Percentiles rank a stretch among this genome's conserved stretches.
Evolutionary conservation across 2,329 filamentous ascomycete species (phyloP).

Genomic region (Onygenales sp.): DNA sequence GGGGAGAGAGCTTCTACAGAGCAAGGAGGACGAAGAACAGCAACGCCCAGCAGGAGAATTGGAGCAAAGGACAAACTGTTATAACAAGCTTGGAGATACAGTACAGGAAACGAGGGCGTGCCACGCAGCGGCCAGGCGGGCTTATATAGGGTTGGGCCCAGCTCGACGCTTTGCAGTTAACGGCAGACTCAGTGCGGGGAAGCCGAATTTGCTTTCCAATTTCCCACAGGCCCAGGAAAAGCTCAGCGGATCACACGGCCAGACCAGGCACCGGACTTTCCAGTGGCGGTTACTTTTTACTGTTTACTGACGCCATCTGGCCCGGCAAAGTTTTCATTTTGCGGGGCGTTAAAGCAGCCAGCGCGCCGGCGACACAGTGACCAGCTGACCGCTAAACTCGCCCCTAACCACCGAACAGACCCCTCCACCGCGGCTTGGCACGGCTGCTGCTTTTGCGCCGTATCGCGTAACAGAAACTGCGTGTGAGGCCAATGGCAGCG

Average conservation of each 20-base stretch:
- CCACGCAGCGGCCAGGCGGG: not conserved
- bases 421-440: not conserved
- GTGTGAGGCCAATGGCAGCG: constrained; percentile 18
- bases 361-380: not conserved
- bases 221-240: not conserved
- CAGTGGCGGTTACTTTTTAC: constrained; percentile 1
- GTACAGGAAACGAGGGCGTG: not conserved
- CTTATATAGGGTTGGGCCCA: not conserved
- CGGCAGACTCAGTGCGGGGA: not conserved
- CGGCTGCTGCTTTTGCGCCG: not conserved
- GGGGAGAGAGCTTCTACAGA: not conserved
- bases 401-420: no score
- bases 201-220: not conserved
- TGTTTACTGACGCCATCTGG: not conserved
- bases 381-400: not conserved
- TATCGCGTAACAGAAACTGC: constrained; percentile 30
- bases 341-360: constrained; percentile 1
- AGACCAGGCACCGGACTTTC: constrained; percentile 5
- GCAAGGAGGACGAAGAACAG: not conserved
- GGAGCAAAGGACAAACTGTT: not conserved
- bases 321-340: not conserved
- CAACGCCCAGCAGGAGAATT: not conserved
- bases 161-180: not conserved
- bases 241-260: not conserved
- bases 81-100: not conserved